Conservation (phyloP, 371 early-diverging fungal species). For the Mortierella sp. region DNA sequence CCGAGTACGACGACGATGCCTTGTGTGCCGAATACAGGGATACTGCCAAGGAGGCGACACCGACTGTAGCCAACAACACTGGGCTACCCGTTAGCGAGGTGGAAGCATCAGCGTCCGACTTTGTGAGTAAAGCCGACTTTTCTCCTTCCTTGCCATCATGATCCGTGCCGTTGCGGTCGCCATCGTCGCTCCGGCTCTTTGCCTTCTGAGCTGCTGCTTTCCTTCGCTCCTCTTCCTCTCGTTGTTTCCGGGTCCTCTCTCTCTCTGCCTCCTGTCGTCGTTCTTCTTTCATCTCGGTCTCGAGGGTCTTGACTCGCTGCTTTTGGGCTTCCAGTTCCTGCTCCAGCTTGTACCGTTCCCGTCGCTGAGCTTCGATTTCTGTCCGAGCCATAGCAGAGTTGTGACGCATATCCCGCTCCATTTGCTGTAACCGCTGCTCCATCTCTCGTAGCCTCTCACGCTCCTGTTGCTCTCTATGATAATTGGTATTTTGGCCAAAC, state of each 20-base stretch:
- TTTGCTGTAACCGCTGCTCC: constrained; percentile 24
- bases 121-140: constrained; percentile 19
- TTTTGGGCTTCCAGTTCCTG: constrained; percentile 46
- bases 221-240: constrained; percentile 11
- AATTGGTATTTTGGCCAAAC: constrained; percentile 6
- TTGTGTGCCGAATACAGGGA: constrained; percentile 66
- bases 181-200: constrained; percentile 7
- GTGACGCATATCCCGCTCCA: constrained; percentile 37
- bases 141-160: constrained; percentile 1
- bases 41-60: constrained; percentile 58
- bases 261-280: constrained; percentile 17
- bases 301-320: constrained; percentile 35
- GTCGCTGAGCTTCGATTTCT: constrained; percentile 35
- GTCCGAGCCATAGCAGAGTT: constrained; percentile 22
- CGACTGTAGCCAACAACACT: constrained; percentile 56
- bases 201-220: neutral
- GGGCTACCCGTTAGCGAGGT: constrained; percentile 8
- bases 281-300: constrained; percentile 26
- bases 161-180: neutral
- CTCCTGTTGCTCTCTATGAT: constrained; percentile 25
- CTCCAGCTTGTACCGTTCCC: constrained; percentile 35
- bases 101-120: constrained; percentile 4
- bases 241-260: constrained; percentile 4
- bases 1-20: constrained; percentile 58
- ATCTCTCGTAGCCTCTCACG: constrained; percentile 29